These are phyloP conservation scores for Podospora bellae-mahoneyi DNA, from an alignment of 495 filamentous ascomycete genomes.

Conservation along the genomic window DNA sequence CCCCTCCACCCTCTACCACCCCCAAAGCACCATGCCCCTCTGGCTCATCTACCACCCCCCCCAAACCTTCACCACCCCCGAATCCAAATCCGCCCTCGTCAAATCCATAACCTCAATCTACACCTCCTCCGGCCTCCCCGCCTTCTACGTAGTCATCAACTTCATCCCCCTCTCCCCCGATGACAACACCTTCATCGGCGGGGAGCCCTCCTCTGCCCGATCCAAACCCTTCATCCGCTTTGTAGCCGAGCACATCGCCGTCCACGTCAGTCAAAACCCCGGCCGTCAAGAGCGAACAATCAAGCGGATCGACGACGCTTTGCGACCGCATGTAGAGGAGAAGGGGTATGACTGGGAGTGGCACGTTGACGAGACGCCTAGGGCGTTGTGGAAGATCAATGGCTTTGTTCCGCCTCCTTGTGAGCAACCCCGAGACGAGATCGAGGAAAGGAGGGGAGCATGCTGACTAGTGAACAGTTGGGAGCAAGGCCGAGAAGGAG, in stretches of 20 bases:
- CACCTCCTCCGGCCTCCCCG: conserved; percentile 33
- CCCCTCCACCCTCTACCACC: neutral
- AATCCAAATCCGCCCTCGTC: conserved; percentile 28
- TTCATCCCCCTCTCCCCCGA: conserved; percentile 30
- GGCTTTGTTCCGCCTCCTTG: conserved; percentile 3
- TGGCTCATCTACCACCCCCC: conserved; percentile 40
- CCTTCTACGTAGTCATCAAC: conserved; percentile 39
- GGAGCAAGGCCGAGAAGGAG: conserved; percentile 1
- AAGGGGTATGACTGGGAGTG: conserved; percentile 43
- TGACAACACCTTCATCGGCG: conserved; percentile 29
- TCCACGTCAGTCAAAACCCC: conserved; percentile 17
- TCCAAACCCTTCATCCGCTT: conserved; percentile 35
- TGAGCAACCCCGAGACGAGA: neutral
- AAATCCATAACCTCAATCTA: conserved; percentile 32
- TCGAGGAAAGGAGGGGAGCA: neutral
- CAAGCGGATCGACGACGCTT: conserved; percentile 12
- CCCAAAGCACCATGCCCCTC: conserved; percentile 32
- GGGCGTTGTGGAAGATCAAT: neutral
- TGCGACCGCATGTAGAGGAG: conserved; percentile 35
- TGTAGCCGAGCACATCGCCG: conserved; percentile 34
- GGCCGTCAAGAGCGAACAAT: neutral
- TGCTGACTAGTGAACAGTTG: neutral
- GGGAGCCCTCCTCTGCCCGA: conserved; percentile 19
- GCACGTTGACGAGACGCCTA: conserved; percentile 29
- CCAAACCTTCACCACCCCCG: conserved; percentile 25